phyloP scores from a whole-genome alignment of 768 basidiomycete species.

The Sistotremastrum niveocremeum region DNA sequence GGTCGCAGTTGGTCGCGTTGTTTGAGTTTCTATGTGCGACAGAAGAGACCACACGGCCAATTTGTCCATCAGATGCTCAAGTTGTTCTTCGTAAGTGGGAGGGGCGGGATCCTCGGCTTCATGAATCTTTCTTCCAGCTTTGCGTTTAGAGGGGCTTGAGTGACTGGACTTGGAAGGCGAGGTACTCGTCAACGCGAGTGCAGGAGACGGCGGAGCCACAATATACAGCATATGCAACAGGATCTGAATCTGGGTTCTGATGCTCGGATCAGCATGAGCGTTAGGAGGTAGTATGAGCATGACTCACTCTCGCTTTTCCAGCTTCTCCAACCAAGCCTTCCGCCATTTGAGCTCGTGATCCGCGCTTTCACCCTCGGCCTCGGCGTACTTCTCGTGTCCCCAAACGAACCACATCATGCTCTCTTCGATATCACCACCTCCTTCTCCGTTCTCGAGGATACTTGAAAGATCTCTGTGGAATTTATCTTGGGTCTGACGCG shows the following conservation, averaged over 20 bases:
- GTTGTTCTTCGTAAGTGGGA: conserved; percentile 28
- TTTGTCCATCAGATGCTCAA: conserved; percentile 70
- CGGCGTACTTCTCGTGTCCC: conserved; percentile 40
- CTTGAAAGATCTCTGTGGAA: conserved; percentile 51
- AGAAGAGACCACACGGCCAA: conserved; percentile 65
- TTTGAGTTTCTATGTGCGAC: conserved; percentile 12
- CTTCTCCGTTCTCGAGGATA: conserved; percentile 45
- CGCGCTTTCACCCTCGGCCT: conserved; percentile 19
- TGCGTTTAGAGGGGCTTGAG: neutral
- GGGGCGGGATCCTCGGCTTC: conserved; percentile 12
- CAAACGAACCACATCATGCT: conserved; percentile 67
- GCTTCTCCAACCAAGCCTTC: conserved; percentile 41
- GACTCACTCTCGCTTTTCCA: conserved; percentile 45
- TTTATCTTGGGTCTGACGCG: conserved; percentile 39
- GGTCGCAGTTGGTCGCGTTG: conserved; percentile 14
- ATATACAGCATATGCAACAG: conserved; percentile 54
- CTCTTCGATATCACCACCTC: conserved; percentile 52
- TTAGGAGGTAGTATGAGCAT: neutral
- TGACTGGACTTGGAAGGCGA: neutral
- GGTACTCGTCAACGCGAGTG: too few species aligned
- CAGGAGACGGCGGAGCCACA: conserved; percentile 11
- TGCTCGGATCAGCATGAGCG: neutral
- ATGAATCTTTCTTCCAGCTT: conserved; percentile 13
- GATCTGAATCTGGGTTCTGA: conserved; percentile 64
- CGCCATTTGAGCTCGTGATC: conserved; percentile 38